These are phyloP conservation scores for Heterobasidion irregulare DNA, from an alignment of 1,284 basidiomycete genomes.

Conservation along the genomic window DNA sequence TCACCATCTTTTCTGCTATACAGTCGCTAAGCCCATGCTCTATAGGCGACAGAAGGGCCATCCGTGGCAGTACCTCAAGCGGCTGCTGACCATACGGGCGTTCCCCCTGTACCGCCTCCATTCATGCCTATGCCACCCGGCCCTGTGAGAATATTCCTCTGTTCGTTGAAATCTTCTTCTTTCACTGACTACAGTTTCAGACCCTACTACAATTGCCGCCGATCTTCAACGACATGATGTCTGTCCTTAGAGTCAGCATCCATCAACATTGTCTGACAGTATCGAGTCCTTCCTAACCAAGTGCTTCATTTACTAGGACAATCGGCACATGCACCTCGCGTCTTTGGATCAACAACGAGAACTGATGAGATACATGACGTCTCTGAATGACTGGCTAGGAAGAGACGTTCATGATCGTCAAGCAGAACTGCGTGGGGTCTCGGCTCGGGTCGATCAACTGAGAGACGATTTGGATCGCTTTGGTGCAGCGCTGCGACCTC, in stretches of 20 bases:
- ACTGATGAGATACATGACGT: conserved; percentile 66
- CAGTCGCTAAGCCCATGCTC: neutral
- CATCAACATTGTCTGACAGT: neutral
- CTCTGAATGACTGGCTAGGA: conserved; percentile 66
- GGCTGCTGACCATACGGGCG: neutral
- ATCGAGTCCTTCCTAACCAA: neutral
- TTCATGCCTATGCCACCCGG: conserved; percentile 5
- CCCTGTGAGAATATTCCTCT: conserved; percentile 17
- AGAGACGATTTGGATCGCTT: conserved; percentile 40
- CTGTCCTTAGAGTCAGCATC: conserved; percentile 48
- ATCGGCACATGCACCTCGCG: conserved; percentile 60
- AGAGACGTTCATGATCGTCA: conserved; percentile 70
- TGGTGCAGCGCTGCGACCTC: conserved; percentile 12
- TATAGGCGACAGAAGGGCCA: neutral
- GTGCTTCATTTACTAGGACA: conserved; percentile 41
- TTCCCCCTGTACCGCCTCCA: conserved; percentile 8
- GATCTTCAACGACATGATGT: conserved; percentile 42
- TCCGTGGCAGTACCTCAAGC: neutral
- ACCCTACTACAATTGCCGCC: conserved; percentile 51
- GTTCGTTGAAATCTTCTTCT: conserved; percentile 6
- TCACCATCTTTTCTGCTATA: neutral
- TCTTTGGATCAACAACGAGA: conserved; percentile 71
- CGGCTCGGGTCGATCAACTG: conserved; percentile 54
- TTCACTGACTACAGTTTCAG: conserved; percentile 21
- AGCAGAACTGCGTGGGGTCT: conserved; percentile 56